phyloP scores from a whole-genome alignment of 108 stramenopile species.

The Pseudonitzschia delicatissima region DNA sequence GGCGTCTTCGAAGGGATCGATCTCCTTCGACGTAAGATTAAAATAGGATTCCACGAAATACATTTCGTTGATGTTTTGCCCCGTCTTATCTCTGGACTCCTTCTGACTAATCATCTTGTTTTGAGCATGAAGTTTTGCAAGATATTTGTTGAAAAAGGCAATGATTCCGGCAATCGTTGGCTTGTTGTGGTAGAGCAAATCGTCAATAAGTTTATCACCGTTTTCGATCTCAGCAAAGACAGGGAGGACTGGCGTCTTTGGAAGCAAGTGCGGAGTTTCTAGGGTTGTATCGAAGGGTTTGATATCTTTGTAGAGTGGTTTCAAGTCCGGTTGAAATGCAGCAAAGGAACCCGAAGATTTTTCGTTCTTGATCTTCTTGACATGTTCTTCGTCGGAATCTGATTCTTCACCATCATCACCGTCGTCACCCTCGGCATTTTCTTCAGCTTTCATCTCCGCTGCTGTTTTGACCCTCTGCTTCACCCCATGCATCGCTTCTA shows the following conservation, averaged over 20 bases:
- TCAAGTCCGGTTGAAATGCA: no score
- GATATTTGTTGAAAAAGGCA: slow-evolving; percentile 7
- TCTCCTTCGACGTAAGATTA: neutral
- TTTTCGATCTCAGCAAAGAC: slow-evolving; percentile 4
- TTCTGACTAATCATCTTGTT: neutral
- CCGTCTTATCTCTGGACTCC: neutral
- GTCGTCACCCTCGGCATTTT: neutral
- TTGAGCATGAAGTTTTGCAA: neutral
- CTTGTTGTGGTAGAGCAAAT: slow-evolving; percentile 4
- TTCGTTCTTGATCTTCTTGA: neutral
- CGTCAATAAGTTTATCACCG: slow-evolving; percentile 7
- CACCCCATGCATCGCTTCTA: neutral
- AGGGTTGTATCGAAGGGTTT: slow-evolving; percentile 3
- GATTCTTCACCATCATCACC: neutral
- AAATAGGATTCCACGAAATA: slow-evolving; percentile 6
- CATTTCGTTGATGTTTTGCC: slow-evolving; percentile 3
- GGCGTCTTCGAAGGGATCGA: slow-evolving; percentile 13
- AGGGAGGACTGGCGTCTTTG: neutral
- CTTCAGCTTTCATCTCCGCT: neutral
- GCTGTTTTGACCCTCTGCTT: neutral
- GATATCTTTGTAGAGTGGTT: neutral
- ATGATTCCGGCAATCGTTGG: slow-evolving; percentile 19
- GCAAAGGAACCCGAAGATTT: no score
- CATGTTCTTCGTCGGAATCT: neutral
- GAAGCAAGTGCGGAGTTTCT: slow-evolving; percentile 8